phyloP scores from a whole-genome alignment of 768 basidiomycete genomes.

The Boletales sp. region DNA sequence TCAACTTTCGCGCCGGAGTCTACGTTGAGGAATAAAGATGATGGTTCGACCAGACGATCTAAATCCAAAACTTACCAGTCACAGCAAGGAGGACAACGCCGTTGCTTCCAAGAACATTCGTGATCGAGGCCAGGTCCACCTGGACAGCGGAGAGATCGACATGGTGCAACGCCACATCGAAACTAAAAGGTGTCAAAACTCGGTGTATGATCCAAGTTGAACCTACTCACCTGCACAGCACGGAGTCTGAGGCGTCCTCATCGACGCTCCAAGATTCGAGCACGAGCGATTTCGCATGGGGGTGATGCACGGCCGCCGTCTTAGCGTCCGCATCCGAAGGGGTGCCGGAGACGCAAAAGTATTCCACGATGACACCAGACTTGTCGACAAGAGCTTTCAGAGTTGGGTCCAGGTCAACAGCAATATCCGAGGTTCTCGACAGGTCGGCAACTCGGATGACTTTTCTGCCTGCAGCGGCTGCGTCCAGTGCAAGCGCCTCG shows the following conservation, averaged over 20 bases:
- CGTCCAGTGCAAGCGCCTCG: slow-evolving; percentile 12
- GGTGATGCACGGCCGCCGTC: slow-evolving; percentile 9
- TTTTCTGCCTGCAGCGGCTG: slow-evolving; percentile 17
- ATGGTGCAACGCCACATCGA: slow-evolving; percentile 21
- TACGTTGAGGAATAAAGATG: neutral
- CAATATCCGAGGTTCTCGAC: slow-evolving; percentile 16
- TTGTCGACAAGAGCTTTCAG: slow-evolving; percentile 18
- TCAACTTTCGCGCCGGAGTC: slow-evolving; percentile 18
- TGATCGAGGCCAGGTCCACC: slow-evolving; percentile 18
- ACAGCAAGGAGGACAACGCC: slow-evolving; percentile 24
- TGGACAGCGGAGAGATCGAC: slow-evolving; percentile 19
- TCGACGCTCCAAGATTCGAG: slow-evolving; percentile 19
- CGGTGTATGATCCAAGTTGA: neutral
- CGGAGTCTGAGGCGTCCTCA: slow-evolving; percentile 1
- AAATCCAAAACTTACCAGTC: slow-evolving; percentile 10
- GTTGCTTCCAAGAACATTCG: slow-evolving; percentile 20
- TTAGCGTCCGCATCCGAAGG: slow-evolving; percentile 23
- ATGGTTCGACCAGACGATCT: neutral
- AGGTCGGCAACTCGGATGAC: slow-evolving; percentile 25
- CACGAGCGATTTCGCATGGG: slow-evolving; percentile 13
- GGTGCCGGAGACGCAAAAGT: slow-evolving; percentile 15
- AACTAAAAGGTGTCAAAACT: neutral
- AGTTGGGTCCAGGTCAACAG: slow-evolving; percentile 11
- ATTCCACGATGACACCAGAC: slow-evolving; percentile 13
- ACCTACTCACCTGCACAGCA: slow-evolving; percentile 10